Evolutionary conservation across 176 grass and related monocot genomes (phyloP), one percentile per base, ranked within the genome.

Genomic region (Oryza coarctata): DNA sequence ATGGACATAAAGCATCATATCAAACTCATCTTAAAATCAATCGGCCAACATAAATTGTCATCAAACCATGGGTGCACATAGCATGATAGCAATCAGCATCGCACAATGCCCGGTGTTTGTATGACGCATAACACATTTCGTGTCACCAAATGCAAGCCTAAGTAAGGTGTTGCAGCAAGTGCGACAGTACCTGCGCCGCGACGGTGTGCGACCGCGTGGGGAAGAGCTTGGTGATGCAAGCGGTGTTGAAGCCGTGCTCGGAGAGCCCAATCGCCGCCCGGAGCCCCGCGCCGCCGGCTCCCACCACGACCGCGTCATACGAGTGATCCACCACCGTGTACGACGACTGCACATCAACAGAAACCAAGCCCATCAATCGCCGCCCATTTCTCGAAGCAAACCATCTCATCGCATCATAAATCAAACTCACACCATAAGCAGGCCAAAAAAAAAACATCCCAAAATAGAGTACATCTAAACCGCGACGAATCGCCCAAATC

Each of bases 181-280:
- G 44, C 1, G 30, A 25, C 9, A 52, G 68, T 80, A 94, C 95
- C 92, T 98, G 95, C 41, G 95, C 95, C 2, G 95, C 95, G 30
- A 94, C 95, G 0, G 95, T 98, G 72, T 98, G 95, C 5, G 95
- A 98, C 39, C 95, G 92, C 65, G 95, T 98, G 38, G 95, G 95
- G 79, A 98, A 98, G 80, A 98, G 92, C 88, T 98, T 98, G 84
- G 95, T 98, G 74, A 98, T 89, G 88, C 95, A 98, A 12, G 95
- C 95, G 10, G 95, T 98, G 82, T 98, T 98, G 82, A 98, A 98
- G 1, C 95, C 92, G 39, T 98, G 95, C 75, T 98, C 95, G 2
- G 95, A 98, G 31, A 98, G 91, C 13, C 95, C 95, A 79, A 98
- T 98, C 41, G 95, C 95, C 3, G 95, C 92, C 41, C 95, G 88